These are phyloP conservation scores for Venturia aucupariae DNA, from an alignment of 2,329 filamentous ascomycete genomes.

Conservation along the genomic window DNA sequence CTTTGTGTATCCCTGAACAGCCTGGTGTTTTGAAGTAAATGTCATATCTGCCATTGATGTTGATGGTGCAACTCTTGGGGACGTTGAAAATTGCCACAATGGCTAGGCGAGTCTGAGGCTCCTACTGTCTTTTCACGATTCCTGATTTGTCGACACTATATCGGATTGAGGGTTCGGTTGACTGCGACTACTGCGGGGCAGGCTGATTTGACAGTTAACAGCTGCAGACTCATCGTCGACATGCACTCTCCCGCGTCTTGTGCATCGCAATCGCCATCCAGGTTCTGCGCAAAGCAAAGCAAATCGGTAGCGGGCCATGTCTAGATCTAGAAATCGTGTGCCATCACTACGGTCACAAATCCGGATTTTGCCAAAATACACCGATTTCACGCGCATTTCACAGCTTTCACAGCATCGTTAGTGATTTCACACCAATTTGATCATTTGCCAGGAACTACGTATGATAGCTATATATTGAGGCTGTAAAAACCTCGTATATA, in stretches of 20 bases:
- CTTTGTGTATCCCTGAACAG: not conserved
- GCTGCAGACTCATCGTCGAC: not conserved
- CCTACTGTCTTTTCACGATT: not conserved
- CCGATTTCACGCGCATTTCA: no score
- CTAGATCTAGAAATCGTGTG: slow-evolving; percentile 6
- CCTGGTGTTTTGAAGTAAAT: not conserved
- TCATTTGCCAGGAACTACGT: no score
- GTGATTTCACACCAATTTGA: no score
- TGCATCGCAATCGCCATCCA: not conserved
- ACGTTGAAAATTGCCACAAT: not conserved
- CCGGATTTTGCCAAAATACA: no score
- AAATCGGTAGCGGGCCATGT: slow-evolving; percentile 2
- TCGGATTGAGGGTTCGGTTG: not conserved
- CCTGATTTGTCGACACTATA: not conserved
- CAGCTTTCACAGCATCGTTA: no score
- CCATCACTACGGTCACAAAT: no score
- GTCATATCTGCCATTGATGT: not conserved
- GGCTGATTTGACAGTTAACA: not conserved
- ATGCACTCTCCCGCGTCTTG: slow-evolving; percentile 2
- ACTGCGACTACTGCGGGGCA: not conserved
- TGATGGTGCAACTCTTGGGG: not conserved
- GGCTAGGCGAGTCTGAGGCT: not conserved
- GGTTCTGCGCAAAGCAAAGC: not conserved
- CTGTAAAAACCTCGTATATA: no score
- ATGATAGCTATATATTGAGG: no score